These are phyloP conservation scores for Termitomyces sp. DNA, from an alignment of 1,284 basidiomycete genomes.

Conservation along the genomic window DNA sequence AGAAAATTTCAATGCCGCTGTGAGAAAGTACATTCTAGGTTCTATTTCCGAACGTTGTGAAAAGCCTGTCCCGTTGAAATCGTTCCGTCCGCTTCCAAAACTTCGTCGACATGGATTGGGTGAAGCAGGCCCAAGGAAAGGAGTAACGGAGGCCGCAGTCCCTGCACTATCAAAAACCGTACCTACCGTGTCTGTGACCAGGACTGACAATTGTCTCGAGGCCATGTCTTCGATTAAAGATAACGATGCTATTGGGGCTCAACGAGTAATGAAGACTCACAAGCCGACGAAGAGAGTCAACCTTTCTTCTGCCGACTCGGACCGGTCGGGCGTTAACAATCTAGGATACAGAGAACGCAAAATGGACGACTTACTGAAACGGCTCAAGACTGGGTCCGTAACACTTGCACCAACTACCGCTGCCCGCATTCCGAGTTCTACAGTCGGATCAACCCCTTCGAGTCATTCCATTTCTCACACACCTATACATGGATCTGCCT, in stretches of 20 bases:
- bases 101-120: not conserved
- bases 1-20: not conserved
- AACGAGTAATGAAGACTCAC: not conserved
- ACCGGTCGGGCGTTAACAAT: conserved; percentile 1
- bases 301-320: not conserved
- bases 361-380: conserved; percentile 29
- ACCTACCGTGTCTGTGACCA: conserved; percentile 26
- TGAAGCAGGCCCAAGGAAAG: not conserved
- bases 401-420: conserved; percentile 10
- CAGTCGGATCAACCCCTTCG: not conserved
- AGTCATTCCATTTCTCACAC: not conserved
- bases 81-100: not conserved
- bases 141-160: conserved; percentile 20
- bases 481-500: conserved; percentile 1
- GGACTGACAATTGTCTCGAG: conserved; percentile 18
- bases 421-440: not conserved
- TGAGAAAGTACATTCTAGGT: not conserved
- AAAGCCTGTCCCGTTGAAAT: not conserved
- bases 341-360: conserved; percentile 28
- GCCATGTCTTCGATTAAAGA: not conserved
- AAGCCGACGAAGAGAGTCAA: not conserved
- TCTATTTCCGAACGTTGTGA: not conserved
- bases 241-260: not conserved
- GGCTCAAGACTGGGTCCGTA: conserved; percentile 20
- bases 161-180: conserved; percentile 41